These are phyloP conservation scores for Podaxis sp. DNA, from an alignment of 768 basidiomycete species.

Conservation along the genomic window DNA sequence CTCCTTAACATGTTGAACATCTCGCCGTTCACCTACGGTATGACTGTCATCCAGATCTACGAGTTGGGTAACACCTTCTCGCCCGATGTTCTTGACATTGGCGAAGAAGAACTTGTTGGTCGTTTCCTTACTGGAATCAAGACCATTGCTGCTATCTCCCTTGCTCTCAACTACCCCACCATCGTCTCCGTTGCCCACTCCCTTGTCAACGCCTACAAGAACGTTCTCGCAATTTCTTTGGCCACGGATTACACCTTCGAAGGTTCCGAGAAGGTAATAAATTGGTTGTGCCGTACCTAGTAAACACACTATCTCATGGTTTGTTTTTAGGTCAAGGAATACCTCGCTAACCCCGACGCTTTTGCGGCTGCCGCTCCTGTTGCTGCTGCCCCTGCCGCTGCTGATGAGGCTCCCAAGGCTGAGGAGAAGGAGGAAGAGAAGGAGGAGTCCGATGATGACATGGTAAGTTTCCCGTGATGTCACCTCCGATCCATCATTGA, in stretches of 20 bases:
- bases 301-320: conserved; percentile 19
- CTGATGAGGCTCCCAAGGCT: conserved; percentile 56
- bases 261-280: conserved; percentile 83
- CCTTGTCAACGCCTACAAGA: conserved; percentile 99
- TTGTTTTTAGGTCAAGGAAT: conserved; percentile 78
- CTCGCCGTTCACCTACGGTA: conserved; percentile 99
- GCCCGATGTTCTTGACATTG: conserved; percentile 88
- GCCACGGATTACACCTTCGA: conserved; percentile 95
- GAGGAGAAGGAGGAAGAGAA: conserved; percentile 83
- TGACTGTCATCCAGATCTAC: conserved; percentile 97
- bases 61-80: conserved; percentile 92
- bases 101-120: conserved; percentile 87
- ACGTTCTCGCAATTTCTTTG: conserved; percentile 85
- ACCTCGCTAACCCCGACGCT: conserved; percentile 97
- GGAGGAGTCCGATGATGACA: conserved; percentile 86
- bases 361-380: conserved; percentile 81
- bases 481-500: not conserved
- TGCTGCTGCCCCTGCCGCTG: conserved; percentile 53
- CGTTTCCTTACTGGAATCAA: conserved; percentile 93
- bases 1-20: conserved; percentile 99
- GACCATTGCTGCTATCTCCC: conserved; percentile 93
- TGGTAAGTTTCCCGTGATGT: conserved; percentile 47
- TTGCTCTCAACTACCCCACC: conserved; percentile 96
- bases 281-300: conserved; percentile 1
- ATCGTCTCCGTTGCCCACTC: conserved; percentile 92